Evolutionary conservation across 2,329 filamentous ascomycete genomes (phyloP).

Genomic region (Chrysosphaeria jannelii): DNA sequence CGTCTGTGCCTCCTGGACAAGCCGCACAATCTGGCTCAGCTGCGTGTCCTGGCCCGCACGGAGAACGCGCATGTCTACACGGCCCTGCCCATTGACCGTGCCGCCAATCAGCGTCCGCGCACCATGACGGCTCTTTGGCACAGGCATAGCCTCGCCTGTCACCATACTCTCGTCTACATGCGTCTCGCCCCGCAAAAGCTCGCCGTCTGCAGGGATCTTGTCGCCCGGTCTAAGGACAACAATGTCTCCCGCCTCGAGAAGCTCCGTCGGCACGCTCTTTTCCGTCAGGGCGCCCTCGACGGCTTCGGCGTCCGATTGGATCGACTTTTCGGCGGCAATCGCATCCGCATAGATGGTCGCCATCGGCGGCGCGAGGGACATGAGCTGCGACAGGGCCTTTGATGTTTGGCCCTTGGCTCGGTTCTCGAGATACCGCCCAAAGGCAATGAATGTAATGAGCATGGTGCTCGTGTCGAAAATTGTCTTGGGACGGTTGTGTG

Average conservation of each 20-base stretch:
- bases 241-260: constrained; percentile 79
- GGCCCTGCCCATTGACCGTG: constrained; percentile 80
- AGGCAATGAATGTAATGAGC: constrained; percentile 83
- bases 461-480: constrained; percentile 97
- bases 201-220: constrained; percentile 84
- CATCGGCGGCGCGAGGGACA: constrained; percentile 91
- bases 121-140: constrained; percentile 69
- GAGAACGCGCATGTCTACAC: constrained; percentile 75
- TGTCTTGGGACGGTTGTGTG: constrained; percentile 55
- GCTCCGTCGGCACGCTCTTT: constrained; percentile 66
- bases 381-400: constrained; percentile 69
- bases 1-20: constrained; percentile 95
- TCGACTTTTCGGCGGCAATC: constrained; percentile 72
- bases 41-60: constrained; percentile 85
- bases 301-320: constrained; percentile 23
- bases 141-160: constrained; percentile 86
- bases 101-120: constrained; percentile 70
- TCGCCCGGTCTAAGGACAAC: constrained; percentile 82
- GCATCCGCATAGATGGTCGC: constrained; percentile 88
- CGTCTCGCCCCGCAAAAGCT: constrained; percentile 63
- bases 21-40: constrained; percentile 86
- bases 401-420: constrained; percentile 88
- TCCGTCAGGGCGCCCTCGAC: constrained; percentile 43
- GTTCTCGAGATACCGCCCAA: constrained; percentile 82
- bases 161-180: constrained; percentile 97